phyloP scores from a whole-genome alignment of 2,329 filamentous ascomycete genomes.

The Ascochyta lentis region DNA sequence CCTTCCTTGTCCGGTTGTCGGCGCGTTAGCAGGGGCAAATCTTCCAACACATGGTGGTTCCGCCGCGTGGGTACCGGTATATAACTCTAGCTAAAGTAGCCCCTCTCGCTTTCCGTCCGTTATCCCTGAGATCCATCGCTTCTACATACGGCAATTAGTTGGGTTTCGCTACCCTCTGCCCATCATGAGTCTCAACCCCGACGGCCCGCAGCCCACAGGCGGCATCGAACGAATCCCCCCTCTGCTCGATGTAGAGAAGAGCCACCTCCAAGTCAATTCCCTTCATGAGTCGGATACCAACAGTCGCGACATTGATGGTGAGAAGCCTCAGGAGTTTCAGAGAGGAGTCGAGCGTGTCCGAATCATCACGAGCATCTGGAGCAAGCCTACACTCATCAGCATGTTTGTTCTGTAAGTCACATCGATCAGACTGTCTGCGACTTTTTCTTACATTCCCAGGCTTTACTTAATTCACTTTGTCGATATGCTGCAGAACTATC shows the following conservation, averaged over 20 bases:
- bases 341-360: constrained; percentile 50
- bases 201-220: constrained; percentile 16
- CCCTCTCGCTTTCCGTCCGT: constrained; percentile 11
- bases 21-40: constrained; percentile 20
- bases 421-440: not conserved
- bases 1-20: constrained; percentile 33
- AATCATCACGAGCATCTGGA: constrained; percentile 52
- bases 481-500: constrained; percentile 55
- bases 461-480: constrained; percentile 58
- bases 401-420: constrained; percentile 49
- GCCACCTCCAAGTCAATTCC: constrained; percentile 14
- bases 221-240: constrained; percentile 22
- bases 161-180: constrained; percentile 6
- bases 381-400: constrained; percentile 44
- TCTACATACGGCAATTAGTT: constrained; percentile 14
- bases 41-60: constrained; percentile 4
- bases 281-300: constrained; percentile 23
- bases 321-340: constrained; percentile 42
- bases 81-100: constrained; percentile 16
- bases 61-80: constrained; percentile 25
- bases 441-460: constrained; percentile 27
- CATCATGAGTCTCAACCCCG: constrained; percentile 22
- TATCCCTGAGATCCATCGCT: constrained; percentile 20
- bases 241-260: constrained; percentile 34
- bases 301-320: constrained; percentile 16